phyloP scores from a whole-genome alignment of 305 asterid species.

The Fraxinus nigra region DNA sequence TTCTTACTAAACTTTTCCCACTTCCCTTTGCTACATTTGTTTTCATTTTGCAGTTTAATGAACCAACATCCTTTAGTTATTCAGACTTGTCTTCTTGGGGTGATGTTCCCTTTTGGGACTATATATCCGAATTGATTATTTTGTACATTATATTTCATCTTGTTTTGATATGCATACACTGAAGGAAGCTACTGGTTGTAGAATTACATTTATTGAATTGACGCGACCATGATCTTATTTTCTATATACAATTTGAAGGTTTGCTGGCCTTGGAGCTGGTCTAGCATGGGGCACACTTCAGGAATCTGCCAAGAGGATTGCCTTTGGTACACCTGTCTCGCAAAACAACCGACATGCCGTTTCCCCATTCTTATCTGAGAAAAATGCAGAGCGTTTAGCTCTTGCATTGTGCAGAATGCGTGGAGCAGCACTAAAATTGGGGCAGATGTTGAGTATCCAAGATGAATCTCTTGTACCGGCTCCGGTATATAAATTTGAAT shows the following conservation, averaged over 20 bases:
- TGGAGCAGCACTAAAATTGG: slow-evolving; percentile 95
- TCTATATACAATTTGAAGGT: slow-evolving; percentile 44
- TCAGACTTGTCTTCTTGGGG: background rate
- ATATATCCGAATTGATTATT: background rate
- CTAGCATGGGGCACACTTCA: slow-evolving; percentile 97
- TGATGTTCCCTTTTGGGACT: slow-evolving; percentile 3
- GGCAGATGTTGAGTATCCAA: slow-evolving; percentile 97
- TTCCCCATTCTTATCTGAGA: slow-evolving; percentile 79
- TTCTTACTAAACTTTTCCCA: background rate
- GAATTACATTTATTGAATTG: slow-evolving; percentile 9
- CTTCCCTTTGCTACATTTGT: background rate
- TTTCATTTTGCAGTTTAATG: background rate
- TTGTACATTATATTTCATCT: slow-evolving; percentile 1
- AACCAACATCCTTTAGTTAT: background rate
- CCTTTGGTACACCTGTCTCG: slow-evolving; percentile 59
- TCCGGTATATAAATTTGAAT: slow-evolving; percentile 51
- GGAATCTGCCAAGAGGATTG: slow-evolving; percentile 85
- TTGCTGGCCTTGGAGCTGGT: slow-evolving; percentile 97
- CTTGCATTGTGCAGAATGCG: slow-evolving; percentile 99
- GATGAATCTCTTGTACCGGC: slow-evolving; percentile 92
- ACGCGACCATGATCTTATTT: slow-evolving; percentile 29
- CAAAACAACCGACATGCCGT: slow-evolving; percentile 40
- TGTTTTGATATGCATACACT: slow-evolving; percentile 1
- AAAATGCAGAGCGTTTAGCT: slow-evolving; percentile 94
- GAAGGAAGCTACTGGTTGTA: background rate